Base-by-base conservation (phyloP, 2,329 filamentous ascomycete species). In the Colletotrichum nymphaeae region DNA sequence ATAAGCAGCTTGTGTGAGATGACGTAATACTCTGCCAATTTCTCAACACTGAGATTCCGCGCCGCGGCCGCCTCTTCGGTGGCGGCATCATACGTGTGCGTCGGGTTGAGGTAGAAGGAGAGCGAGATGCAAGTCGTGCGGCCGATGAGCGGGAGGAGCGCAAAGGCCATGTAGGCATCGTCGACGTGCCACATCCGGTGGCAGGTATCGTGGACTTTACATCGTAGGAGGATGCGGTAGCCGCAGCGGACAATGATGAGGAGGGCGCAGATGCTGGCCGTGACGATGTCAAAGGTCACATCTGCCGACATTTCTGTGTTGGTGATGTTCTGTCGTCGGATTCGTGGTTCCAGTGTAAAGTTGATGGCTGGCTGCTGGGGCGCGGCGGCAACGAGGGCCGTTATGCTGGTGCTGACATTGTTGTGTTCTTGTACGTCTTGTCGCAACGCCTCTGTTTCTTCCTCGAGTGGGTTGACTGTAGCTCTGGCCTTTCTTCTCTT, bases 101-200 rank as follows among this genome's bases (percentile, higher is more conserved):
- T 58, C 26, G 78, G 79, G 56, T 80, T 79, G 37, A 81, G 78
- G 4, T 63, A 12, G 55, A 80, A 81, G 35, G 75, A 78, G 6
- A 74, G 7, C 1, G 73, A 19, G 58, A 81, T 80, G 53, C 77
- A 77, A 12, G 73, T 14, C 0, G 78, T 77, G 24, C 79, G 79
- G 5, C 72, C 79, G 69, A 79, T 67, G 22, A 81, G 78, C 16
- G 79, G 79, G 0, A 81, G 56, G 6, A 81, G 75, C 5, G 79
- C 79, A 8, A 81, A 74, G 19, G 78, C 79, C 78, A 81, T 80
- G 76, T 80, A 81, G 37, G 78, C 76, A 60, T 81, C 79, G 72
- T 81, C 79, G 74, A 75, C 75, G 72, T 78, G 79, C 79, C 79
- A 81, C 22, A 63, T 76, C 1, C 79, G 78, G 63, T 81, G 79